A percentile compares a stretch with the other conserved stretches of the same genome.
phyloP scores from a whole-genome alignment of 1,284 basidiomycete genomes.

The Cutaneotrichosporon cyanovorans region DNA sequence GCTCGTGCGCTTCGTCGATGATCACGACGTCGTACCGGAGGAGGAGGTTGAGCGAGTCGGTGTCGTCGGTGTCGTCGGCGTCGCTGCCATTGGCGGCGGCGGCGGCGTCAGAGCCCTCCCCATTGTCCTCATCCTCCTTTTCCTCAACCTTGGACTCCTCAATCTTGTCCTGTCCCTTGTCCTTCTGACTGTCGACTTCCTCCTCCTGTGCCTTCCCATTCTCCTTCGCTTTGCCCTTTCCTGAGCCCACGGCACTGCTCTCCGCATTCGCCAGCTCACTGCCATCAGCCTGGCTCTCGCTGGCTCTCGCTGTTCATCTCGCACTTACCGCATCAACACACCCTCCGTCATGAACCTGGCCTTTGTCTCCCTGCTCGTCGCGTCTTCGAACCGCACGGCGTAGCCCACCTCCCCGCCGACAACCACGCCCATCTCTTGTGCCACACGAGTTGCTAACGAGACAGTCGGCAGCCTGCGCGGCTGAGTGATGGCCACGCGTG shows the following conservation, averaged over 20 bases:
- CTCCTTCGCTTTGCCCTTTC: not conserved
- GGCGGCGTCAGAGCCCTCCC: not conserved
- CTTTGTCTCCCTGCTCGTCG: constrained; percentile 56
- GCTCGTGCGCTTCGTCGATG: constrained; percentile 95
- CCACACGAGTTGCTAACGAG: constrained; percentile 81
- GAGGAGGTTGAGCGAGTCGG: constrained; percentile 49
- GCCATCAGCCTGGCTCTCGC: not conserved
- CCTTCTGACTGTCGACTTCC: not conserved
- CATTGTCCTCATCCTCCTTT: no score
- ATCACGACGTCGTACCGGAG: constrained; percentile 81
- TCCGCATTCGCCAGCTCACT: constrained; percentile 3
- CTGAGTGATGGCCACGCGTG: constrained; percentile 81
- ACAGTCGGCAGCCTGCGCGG: constrained; percentile 90
- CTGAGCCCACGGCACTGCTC: not conserved
- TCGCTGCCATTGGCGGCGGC: not conserved
- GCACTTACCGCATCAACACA: constrained; percentile 67
- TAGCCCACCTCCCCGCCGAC: constrained; percentile 80
- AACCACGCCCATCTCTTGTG: constrained; percentile 65
- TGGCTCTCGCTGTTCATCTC: no score
- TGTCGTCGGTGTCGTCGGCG: not conserved
- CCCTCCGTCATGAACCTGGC: constrained; percentile 97
- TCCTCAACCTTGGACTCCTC: no score
- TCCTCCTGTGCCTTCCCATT: not conserved
- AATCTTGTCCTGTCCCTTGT: not conserved
- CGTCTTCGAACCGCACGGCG: constrained; percentile 91